Conservation (phyloP, 352 stramenopile genomes). For the Globisporangium alternatum region DNA sequence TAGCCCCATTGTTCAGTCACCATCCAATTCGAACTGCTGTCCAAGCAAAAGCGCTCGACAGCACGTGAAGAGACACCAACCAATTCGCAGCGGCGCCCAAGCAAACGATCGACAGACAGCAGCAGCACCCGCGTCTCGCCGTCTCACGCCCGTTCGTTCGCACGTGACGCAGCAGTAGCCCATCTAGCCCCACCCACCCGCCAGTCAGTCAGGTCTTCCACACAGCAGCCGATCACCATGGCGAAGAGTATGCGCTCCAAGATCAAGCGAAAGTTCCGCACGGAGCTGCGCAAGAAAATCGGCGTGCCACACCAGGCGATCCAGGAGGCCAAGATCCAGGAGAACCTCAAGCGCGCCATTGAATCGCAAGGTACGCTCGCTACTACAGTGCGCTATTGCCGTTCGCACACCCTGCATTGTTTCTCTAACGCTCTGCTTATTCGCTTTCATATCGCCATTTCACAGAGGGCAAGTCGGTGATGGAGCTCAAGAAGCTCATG, state of each 20-base stretch:
- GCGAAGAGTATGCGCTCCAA: slow-evolving; percentile 88
- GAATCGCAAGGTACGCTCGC: slow-evolving; percentile 45
- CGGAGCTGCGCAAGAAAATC: slow-evolving; percentile 80
- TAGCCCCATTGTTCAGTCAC: background rate
- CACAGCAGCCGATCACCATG: slow-evolving; percentile 41
- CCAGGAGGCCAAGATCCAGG: slow-evolving; percentile 80
- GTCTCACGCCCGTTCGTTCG: slow-evolving; percentile 4
- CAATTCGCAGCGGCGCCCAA: background rate
- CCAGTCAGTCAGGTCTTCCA: background rate
- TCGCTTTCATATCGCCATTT: slow-evolving; percentile 11
- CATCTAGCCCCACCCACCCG: background rate
- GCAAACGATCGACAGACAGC: background rate
- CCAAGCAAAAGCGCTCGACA: background rate
- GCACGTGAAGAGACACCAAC: background rate
- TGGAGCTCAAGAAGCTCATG: slow-evolving; percentile 75
- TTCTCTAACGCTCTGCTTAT: background rate
- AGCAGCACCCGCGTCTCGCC: background rate
- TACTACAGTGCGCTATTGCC: background rate
- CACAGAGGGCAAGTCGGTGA: slow-evolving; percentile 45
- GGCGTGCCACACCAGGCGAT: slow-evolving; percentile 68
- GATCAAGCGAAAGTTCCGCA: slow-evolving; percentile 89
- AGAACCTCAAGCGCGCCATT: slow-evolving; percentile 82
- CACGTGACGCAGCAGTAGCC: background rate
- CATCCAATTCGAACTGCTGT: slow-evolving; percentile 8
- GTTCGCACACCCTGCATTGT: background rate